phyloP scores from a whole-genome alignment of 2,329 filamentous ascomycete genomes.

The Sclerotinia spermophila region DNA sequence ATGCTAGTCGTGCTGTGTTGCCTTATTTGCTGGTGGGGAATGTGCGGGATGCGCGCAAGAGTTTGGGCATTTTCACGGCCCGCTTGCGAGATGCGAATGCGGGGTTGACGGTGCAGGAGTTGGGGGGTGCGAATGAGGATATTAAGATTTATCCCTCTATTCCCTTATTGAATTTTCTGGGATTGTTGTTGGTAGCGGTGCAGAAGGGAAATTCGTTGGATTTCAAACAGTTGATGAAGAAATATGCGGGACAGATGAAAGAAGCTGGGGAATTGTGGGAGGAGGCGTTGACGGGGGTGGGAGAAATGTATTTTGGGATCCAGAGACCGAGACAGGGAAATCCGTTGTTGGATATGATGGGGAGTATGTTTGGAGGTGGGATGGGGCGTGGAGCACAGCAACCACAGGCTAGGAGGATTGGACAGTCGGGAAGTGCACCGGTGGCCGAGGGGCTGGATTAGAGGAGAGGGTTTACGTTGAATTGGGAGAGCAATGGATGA shows the following conservation, averaged over 20 bases:
- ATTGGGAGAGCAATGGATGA: not conserved
- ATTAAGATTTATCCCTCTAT: constrained; percentile 82
- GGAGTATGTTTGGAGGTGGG: constrained; percentile 82
- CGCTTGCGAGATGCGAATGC: constrained; percentile 55
- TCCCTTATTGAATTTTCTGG: constrained; percentile 93
- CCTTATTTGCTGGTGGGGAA: constrained; percentile 91
- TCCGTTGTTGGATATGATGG: constrained; percentile 97
- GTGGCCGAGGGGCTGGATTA: constrained; percentile 59
- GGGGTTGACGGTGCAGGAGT: constrained; percentile 70
- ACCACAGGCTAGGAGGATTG: constrained; percentile 39
- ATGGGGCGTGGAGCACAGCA: constrained; percentile 45
- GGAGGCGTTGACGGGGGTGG: constrained; percentile 79
- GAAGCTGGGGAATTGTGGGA: constrained; percentile 75
- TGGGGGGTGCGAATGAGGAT: constrained; percentile 73
- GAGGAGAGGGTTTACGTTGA: not conserved
- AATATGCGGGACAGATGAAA: constrained; percentile 75
- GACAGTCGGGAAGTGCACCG: constrained; percentile 42
- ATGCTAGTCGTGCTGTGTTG: constrained; percentile 80
- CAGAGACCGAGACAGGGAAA: constrained; percentile 85
- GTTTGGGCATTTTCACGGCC: constrained; percentile 70
- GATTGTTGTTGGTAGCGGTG: constrained; percentile 75
- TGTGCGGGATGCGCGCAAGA: constrained; percentile 80
- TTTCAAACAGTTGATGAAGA: constrained; percentile 75
- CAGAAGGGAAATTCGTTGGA: constrained; percentile 73
- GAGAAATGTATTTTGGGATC: constrained; percentile 96